Percentiles rank a stretch among this genome's conserved stretches.
phyloP scores from a whole-genome alignment of 106 monocot species.

The Allium sativum region DNA sequence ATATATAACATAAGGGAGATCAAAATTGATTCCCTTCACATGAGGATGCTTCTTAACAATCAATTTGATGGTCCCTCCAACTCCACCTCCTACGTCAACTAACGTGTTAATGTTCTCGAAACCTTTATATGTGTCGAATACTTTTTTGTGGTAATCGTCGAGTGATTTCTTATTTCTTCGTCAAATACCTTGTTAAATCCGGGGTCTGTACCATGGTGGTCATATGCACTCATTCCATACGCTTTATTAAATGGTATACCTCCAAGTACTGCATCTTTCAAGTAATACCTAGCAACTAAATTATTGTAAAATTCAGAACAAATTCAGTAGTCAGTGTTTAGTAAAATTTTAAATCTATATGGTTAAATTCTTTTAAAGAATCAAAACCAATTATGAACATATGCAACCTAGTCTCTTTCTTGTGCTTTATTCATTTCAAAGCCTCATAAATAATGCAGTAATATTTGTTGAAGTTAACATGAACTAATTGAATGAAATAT shows the following conservation, averaged over 20 bases:
- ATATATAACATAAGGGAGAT: conserved; percentile 19
- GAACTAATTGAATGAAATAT: too few species aligned
- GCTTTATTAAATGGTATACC: conserved; percentile 40
- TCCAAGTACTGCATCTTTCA: conserved; percentile 28
- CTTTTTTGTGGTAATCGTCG: conserved; percentile 30
- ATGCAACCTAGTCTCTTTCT: too few species aligned
- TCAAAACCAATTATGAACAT: too few species aligned
- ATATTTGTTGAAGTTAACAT: too few species aligned
- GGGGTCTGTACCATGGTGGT: conserved; percentile 32
- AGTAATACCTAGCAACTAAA: conserved; percentile 20
- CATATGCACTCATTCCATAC: conserved; percentile 34
- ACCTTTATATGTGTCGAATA: conserved; percentile 22
- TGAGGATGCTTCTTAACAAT: conserved; percentile 11
- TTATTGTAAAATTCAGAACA: not conserved
- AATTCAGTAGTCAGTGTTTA: too few species aligned
- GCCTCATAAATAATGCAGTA: too few species aligned
- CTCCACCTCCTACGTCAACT: conserved; percentile 18
- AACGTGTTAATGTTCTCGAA: conserved; percentile 12
- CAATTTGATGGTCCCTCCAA: conserved; percentile 1
- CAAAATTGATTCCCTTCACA: conserved; percentile 23
- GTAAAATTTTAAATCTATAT: too few species aligned
- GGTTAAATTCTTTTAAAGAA: too few species aligned
- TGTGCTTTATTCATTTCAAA: too few species aligned
- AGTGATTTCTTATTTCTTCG: conserved; percentile 36
- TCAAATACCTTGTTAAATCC: conserved; percentile 38